Base-by-base conservation (phyloP, 1,139 yeast species). In the Geotrichum armillariae region DNA sequence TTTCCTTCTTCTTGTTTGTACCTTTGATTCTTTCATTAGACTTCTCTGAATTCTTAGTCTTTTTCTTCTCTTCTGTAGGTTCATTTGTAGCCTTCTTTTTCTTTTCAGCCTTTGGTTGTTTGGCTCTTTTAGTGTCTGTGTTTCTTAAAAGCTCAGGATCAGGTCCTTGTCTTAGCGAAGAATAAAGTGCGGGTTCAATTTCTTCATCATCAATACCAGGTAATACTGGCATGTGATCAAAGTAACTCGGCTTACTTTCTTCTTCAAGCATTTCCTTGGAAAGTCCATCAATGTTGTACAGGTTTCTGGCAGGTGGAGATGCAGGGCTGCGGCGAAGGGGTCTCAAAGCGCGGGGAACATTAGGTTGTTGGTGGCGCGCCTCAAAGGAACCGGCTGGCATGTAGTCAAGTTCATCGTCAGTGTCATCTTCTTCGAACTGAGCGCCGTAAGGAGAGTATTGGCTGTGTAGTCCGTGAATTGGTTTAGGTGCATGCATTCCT, bases 1-100 rank as follows among this genome's bases (percentile, higher is more conserved):
- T 25, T n/a, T 29, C 14, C 22, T 22, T 29, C 23, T 43, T 41
- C 34, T 7, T 44, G 17, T 5, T 44, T 11, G 44, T 44, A 5
- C 31, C 31, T 37, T 37, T 37, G 22, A 44, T 36, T 4, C 47
- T 36, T 27, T 46, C 49, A 11, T 29, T 17, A 14, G n/a, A 5
- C 21, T 36, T 17, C 11, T 14, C n/a, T 14, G 34, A 11, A 14
- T 27, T 16, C 4, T n/a, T 25, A 7, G 44, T 20, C 21, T 32
- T 33, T 16, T 39, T 38, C 36, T 38, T 35, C 11, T 38, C 23
- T 25, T 18, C 16, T 17, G 29, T 11, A 7, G 14, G 23, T 31
- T 31, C 16, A 16, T 18, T 23, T 31, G 8, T 20, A 3, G 12
- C 21, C 12, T 18, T 3, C 3, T 16, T 17, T 7, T 31, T 31